Evolutionary conservation across 1,284 basidiomycete genomes (phyloP), one percentile per base, ranked within the genome.

Genomic region (Ceratobasidium sp.): DNA sequence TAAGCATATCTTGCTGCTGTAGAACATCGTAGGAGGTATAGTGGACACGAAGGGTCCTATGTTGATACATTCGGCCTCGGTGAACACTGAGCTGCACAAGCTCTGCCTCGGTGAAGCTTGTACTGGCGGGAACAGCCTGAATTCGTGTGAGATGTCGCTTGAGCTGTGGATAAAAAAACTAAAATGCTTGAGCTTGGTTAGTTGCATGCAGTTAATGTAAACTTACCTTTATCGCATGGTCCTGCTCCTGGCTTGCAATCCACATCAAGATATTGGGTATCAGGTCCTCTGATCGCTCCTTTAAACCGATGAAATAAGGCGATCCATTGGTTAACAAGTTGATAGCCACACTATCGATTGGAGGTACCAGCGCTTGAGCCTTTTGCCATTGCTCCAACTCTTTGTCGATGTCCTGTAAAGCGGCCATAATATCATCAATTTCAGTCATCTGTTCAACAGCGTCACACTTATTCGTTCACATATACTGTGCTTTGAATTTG

Each of bases 1-100:
- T 84, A 61, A 85, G 74, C 0, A 75, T 77, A 70, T 85, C 84
- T 18, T 79, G 64, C 0, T 64, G 30, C 23, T 83, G 76, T 1
- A 67, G 16, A 5, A 83, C 71, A 69, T 81, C 73, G 25, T 81
- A 81, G 0, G 77, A 79, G 0, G 76, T 33, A 44, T 77, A 80
- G 42, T 80, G 53, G 9, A 62, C 30, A 16, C 33, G 48, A 7
- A 64, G 51, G 0, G 25, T 56, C 21, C 44, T 48, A 33, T 72
- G 69, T 2, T 21, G 44, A 16, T 62, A 72, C 38, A 72, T 60
- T 46, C 25, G 66, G 4, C 36, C 40, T 9, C 46, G 23, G 21
- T 72, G 21, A 25, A 64, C 4, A 3, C 6, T 23, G 30, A 59
- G 12, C 5, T 38, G 36, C 1, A n/a, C 49, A 7, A 64, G 46